A percentile compares a stretch with the other conserved stretches of the same genome.
phyloP scores from a whole-genome alignment of 441 rosid species.

The Brassica hybrid region DNA sequence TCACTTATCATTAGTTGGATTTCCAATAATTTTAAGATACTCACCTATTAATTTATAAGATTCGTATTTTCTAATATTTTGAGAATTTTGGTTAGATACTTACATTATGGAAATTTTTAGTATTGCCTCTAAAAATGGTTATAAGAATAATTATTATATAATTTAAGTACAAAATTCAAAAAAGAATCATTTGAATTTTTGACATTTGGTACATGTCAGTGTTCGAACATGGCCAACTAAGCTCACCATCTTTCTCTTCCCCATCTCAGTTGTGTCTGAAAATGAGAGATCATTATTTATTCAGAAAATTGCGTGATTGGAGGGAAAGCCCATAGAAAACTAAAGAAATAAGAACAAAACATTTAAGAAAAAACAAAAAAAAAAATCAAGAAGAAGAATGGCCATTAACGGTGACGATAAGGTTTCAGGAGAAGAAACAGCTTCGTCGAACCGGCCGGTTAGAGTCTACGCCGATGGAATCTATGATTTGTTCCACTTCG shows the following conservation, averaged over 20 bases:
- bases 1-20: too few species aligned
- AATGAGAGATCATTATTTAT: neutral
- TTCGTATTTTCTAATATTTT: too few species aligned
- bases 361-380: neutral
- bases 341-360: slow-evolving; percentile 11
- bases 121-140: too few species aligned
- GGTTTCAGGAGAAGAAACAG: slow-evolving; percentile 1
- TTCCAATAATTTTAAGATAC: too few species aligned
- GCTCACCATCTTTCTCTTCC: neutral
- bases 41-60: too few species aligned
- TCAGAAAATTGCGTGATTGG: slow-evolving; percentile 37
- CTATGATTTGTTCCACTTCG: slow-evolving; percentile 91
- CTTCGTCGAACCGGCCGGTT: slow-evolving; percentile 53
- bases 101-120: too few species aligned
- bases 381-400: neutral
- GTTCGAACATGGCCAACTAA: too few species aligned
- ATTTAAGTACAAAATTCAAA: too few species aligned
- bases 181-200: too few species aligned
- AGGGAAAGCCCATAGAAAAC: slow-evolving; percentile 40
- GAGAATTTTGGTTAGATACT: too few species aligned
- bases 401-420: slow-evolving; percentile 25
- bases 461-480: slow-evolving; percentile 90
- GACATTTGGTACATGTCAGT: too few species aligned
- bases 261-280: neutral
- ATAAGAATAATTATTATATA: too few species aligned